phyloP scores from a whole-genome alignment of 73 alveolate genomes.

The Effrenium voratum region DNA sequence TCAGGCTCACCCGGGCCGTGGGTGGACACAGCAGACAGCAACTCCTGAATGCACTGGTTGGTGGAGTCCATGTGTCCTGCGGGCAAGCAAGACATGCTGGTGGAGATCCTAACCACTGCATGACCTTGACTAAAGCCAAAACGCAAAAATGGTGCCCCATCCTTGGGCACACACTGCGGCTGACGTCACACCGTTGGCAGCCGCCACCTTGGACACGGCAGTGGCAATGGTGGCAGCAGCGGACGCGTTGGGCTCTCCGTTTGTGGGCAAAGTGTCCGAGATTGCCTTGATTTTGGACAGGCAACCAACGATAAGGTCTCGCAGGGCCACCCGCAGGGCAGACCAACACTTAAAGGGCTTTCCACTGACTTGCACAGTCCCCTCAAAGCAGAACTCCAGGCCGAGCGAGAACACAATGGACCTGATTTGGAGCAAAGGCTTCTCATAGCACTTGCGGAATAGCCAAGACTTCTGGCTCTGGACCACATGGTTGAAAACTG shows the following conservation, averaged over 20 bases:
- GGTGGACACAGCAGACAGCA: no score
- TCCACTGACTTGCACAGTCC: neutral
- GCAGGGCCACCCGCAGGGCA: neutral
- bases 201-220: neutral
- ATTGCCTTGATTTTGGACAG: neutral
- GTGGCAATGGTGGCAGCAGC: neutral
- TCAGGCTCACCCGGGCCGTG: no score
- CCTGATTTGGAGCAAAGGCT: constrained; percentile 9
- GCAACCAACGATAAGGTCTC: neutral
- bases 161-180: neutral
- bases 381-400: constrained; percentile 11
- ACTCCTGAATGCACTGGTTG: no score
- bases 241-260: neutral
- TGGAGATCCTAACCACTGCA: no score
- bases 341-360: neutral
- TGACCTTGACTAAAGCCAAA: no score
- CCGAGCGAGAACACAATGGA: neutral
- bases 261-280: neutral
- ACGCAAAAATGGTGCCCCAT: neutral
- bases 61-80: no score
- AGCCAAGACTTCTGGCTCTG: neutral
- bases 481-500: neutral
- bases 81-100: no score
- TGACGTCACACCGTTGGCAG: neutral
- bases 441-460: neutral